These are phyloP conservation scores for Capronia americana DNA, from an alignment of 2,329 filamentous ascomycete genomes.

Conservation along the genomic window DNA sequence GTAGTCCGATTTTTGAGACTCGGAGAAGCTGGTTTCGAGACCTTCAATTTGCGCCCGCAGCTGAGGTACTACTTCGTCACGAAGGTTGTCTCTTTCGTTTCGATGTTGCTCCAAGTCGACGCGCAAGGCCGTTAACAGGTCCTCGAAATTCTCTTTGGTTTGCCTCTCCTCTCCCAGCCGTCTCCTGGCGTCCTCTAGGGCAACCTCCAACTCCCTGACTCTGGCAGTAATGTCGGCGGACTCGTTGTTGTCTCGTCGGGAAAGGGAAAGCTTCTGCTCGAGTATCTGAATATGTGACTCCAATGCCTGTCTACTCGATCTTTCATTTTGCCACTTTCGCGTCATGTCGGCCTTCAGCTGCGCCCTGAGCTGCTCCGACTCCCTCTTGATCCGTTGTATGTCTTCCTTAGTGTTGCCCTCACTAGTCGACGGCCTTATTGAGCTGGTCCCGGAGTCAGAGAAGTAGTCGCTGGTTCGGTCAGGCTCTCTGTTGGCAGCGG, in stretches of 20 bases:
- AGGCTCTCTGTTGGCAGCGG: slow-evolving; percentile 61
- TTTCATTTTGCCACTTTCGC: slow-evolving; percentile 85
- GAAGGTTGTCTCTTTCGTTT: slow-evolving; percentile 89
- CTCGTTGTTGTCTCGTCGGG: slow-evolving; percentile 59
- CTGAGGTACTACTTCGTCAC: slow-evolving; percentile 84
- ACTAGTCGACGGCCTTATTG: slow-evolving; percentile 74
- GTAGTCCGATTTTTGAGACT: slow-evolving; percentile 75
- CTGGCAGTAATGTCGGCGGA: slow-evolving; percentile 58
- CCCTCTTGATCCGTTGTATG: slow-evolving; percentile 80
- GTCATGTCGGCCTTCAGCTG: slow-evolving; percentile 84
- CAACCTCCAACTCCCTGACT: slow-evolving; percentile 77
- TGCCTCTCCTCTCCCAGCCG: slow-evolving; percentile 83
- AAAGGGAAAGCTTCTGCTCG: slow-evolving; percentile 70
- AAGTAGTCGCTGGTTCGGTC: slow-evolving; percentile 92
- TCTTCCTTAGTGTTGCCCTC: slow-evolving; percentile 65
- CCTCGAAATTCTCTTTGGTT: slow-evolving; percentile 91
- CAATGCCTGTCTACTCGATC: slow-evolving; percentile 73
- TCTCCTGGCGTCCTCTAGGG: slow-evolving; percentile 81
- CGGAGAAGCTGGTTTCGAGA: slow-evolving; percentile 58
- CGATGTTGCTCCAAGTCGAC: slow-evolving; percentile 80
- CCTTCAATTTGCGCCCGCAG: slow-evolving; percentile 71
- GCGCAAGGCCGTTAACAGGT: slow-evolving; percentile 82
- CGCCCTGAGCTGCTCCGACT: slow-evolving; percentile 89
- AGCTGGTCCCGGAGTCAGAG: slow-evolving; percentile 92
- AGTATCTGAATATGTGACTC: slow-evolving; percentile 85